These are phyloP conservation scores for Lactifluus piperatus DNA, from an alignment of 768 basidiomycete species.

Conservation along the genomic window DNA sequence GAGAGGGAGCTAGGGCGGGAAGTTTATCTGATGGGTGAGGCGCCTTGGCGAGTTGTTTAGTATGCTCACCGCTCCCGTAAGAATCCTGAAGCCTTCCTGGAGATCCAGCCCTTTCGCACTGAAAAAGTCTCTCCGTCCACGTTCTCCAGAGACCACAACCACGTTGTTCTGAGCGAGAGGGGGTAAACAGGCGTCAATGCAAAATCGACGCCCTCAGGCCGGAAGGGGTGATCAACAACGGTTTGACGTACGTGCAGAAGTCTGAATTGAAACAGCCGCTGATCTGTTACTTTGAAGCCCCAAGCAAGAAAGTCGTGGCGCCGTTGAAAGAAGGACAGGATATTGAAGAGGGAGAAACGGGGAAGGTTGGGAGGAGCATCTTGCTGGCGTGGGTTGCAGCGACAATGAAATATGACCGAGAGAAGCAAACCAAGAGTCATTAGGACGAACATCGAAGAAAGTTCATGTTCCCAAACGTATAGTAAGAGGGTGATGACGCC, in stretches of 20 bases:
- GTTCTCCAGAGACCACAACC: conserved; percentile 68
- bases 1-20: conserved; percentile 53
- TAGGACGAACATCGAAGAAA: conserved; percentile 14
- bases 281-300: conserved; percentile 60
- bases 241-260: conserved; percentile 48
- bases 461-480: background rate
- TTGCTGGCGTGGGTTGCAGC: conserved; percentile 16
- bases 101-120: conserved; percentile 63
- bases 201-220: background rate
- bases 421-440: conserved; percentile 23
- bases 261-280: conserved; percentile 60
- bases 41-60: background rate
- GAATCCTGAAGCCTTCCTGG: conserved; percentile 69
- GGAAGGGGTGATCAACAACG: conserved; percentile 5
- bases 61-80: conserved; percentile 61
- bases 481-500: conserved; percentile 33
- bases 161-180: conserved; percentile 49
- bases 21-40: background rate
- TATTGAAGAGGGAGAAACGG: conserved; percentile 46
- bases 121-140: conserved; percentile 60
- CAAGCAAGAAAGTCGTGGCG: conserved; percentile 67
- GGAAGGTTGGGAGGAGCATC: conserved; percentile 48
- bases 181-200: conserved; percentile 10
- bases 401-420: conserved; percentile 2
- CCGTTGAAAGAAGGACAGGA: conserved; percentile 57